Conservation (phyloP, 1,284 basidiomycete genomes). For the Xanthoconium separans region DNA sequence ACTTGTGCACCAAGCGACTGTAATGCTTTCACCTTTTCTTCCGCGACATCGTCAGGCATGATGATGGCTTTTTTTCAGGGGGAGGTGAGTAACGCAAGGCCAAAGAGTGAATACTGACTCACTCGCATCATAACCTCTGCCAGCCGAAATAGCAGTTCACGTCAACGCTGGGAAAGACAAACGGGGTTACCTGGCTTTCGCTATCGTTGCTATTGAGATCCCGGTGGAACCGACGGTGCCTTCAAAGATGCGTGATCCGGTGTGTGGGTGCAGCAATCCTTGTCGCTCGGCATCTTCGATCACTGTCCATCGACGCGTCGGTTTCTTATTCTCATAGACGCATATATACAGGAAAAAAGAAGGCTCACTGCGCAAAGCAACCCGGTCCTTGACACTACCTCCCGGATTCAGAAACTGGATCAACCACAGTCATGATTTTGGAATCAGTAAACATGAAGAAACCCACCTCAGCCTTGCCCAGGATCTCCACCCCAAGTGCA, state of each 20-base stretch:
- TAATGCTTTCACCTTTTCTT: conserved; percentile 87
- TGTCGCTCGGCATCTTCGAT: conserved; percentile 89
- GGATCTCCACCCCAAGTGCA: conserved; percentile 88
- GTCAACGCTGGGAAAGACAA: not conserved
- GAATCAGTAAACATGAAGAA: not conserved
- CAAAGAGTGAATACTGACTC: conserved; percentile 26
- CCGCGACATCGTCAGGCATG: conserved; percentile 92
- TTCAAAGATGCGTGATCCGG: conserved; percentile 94
- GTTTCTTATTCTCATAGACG: not conserved
- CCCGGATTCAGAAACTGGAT: conserved; percentile 90
- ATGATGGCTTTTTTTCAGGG: conserved; percentile 64
- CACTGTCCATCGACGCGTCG: conserved; percentile 49
- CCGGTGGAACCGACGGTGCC: conserved; percentile 98
- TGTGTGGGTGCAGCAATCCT: conserved; percentile 83
- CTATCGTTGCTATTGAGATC: conserved; percentile 93
- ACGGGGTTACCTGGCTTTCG: conserved; percentile 71
- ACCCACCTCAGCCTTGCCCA: conserved; percentile 92
- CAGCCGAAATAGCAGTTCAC: not conserved
- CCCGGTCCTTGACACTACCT: conserved; percentile 96
- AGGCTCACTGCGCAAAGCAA: conserved; percentile 78
- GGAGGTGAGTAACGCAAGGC: not conserved
- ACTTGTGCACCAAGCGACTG: conserved; percentile 86
- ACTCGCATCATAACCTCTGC: conserved; percentile 78
- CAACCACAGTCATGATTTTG: not conserved
- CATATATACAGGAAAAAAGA: not conserved